Evolutionary conservation across 179 eudicot species (phyloP).

Genomic region (Carnegiea gigantea): DNA sequence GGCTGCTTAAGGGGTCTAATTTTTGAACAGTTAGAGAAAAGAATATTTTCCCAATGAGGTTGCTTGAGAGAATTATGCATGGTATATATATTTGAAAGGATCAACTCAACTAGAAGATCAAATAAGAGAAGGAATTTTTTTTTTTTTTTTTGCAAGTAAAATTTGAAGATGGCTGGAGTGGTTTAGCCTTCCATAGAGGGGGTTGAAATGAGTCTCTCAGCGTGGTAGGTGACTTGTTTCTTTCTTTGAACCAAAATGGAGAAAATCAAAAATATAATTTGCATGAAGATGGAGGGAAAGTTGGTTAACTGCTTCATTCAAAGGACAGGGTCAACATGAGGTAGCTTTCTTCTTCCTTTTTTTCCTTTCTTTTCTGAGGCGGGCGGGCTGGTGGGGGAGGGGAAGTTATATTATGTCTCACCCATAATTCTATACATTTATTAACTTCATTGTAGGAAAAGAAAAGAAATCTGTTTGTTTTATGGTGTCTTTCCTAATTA

Average conservation of each 20-base stretch:
- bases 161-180: slow-evolving; percentile 6
- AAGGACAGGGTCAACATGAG: slow-evolving; percentile 11
- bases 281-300: slow-evolving; percentile 10
- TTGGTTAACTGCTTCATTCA: slow-evolving; percentile 16
- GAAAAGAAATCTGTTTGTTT: not conserved
- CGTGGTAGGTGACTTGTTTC: slow-evolving; percentile 12
- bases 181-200: not conserved
- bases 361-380: not conserved
- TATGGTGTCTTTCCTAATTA: not conserved
- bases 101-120: slow-evolving; percentile 3
- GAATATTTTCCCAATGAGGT: not conserved
- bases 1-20: slow-evolving; percentile 5
- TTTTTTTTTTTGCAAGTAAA: not conserved
- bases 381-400: too few relatives aligned
- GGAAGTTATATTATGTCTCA: not conserved
- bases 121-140: not conserved
- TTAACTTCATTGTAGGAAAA: not conserved
- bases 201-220: not conserved
- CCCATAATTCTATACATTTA: not conserved
- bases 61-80: not conserved
- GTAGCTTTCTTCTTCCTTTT: too few relatives aligned
- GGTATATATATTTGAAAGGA: slow-evolving; percentile 5
- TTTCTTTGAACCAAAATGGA: not conserved
- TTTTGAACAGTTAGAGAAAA: not conserved
- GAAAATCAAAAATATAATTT: not conserved